Conservation (phyloP, 345 rosid species). For the Leavenworthia alabamica region DNA sequence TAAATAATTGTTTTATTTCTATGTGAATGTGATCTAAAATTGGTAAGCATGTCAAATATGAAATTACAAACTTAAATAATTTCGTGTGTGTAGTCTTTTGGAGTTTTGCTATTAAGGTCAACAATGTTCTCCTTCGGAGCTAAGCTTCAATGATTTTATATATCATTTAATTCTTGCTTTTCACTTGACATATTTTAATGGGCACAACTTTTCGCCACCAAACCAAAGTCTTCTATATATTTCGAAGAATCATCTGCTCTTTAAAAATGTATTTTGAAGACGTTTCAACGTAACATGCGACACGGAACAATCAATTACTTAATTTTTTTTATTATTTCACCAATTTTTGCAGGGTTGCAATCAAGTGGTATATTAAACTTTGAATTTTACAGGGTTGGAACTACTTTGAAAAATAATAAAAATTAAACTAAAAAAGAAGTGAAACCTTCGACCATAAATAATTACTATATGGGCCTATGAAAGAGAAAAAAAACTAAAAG, state of each 20-base stretch:
- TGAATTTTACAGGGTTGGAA: background rate
- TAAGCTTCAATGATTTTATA: conserved; percentile 23
- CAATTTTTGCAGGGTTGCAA: background rate
- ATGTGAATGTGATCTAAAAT: conserved; percentile 9
- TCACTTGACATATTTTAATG: background rate
- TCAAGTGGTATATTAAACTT: background rate
- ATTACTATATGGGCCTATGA: conserved; percentile 7
- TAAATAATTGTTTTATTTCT: background rate
- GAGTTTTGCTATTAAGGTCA: conserved; percentile 25
- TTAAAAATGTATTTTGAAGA: background rate
- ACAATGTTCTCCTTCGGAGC: conserved; percentile 29
- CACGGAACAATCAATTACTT: background rate
- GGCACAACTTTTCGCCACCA: conserved; percentile 3
- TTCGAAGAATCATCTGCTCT: background rate
- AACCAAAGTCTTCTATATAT: background rate
- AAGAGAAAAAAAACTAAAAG: background rate
- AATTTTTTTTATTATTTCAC: background rate
- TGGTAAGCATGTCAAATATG: conserved; percentile 10
- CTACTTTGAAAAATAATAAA: background rate
- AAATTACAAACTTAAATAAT: background rate
- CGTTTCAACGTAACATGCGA: background rate
- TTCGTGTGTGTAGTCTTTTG: background rate
- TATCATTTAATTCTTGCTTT: background rate
- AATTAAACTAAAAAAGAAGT: background rate
- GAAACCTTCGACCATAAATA: background rate